phyloP scores from a whole-genome alignment of 768 basidiomycete species.

The Albatrellus ellisii region DNA sequence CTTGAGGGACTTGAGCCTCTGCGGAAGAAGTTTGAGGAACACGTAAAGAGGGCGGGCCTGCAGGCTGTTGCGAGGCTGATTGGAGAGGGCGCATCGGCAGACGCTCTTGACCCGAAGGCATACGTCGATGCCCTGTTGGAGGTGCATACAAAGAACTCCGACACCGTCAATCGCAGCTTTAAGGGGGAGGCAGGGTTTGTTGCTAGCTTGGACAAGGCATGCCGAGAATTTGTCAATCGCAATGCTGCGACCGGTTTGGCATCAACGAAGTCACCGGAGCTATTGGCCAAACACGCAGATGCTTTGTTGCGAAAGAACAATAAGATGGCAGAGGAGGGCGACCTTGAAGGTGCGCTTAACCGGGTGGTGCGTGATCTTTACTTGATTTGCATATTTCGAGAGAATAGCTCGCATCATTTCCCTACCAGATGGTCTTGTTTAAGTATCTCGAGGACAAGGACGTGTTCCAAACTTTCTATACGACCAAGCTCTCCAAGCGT shows the following conservation, averaged over 20 bases:
- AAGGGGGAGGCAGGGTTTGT: conserved; percentile 89
- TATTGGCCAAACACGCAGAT: conserved; percentile 88
- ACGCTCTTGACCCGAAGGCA: conserved; percentile 76
- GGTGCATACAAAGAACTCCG: conserved; percentile 85
- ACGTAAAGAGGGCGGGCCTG: conserved; percentile 85
- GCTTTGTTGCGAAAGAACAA: conserved; percentile 86
- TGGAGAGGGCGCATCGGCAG: conserved; percentile 41
- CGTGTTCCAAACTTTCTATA: conserved; percentile 97
- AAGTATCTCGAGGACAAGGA: conserved; percentile 99
- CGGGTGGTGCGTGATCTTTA: conserved; percentile 53
- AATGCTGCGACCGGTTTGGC: conserved; percentile 85
- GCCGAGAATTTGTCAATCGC: conserved; percentile 88
- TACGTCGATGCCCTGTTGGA: conserved; percentile 90
- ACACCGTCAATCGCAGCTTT: conserved; percentile 82
- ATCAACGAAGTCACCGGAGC: conserved; percentile 77
- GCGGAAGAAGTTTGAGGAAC: conserved; percentile 86
- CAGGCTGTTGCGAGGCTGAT: conserved; percentile 65
- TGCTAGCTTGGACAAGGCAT: conserved; percentile 88
- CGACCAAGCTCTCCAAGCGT: conserved; percentile 84
- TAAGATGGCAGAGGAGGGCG: conserved; percentile 86
- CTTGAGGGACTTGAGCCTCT: conserved; percentile 84
- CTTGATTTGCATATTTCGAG: neutral
- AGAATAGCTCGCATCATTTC: conserved; percentile 2
- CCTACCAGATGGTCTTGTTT: conserved; percentile 82
- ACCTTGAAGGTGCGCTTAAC: conserved; percentile 80